Evolutionary conservation across 345 rosid genomes (phyloP).

Genomic region (Acer saccharum): DNA sequence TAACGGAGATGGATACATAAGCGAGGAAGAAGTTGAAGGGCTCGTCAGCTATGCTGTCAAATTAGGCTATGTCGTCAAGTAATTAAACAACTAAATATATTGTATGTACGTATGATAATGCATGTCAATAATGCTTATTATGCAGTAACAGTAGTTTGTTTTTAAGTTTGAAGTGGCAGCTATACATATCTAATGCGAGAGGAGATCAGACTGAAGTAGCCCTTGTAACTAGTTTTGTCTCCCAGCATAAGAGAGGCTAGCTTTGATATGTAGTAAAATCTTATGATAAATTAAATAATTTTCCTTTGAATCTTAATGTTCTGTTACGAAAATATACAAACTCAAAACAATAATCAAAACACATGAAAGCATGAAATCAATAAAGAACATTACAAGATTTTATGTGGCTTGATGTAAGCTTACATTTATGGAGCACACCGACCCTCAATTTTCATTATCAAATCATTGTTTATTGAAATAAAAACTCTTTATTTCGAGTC

Average conservation of each 20-base stretch:
- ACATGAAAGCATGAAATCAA: too few relatives aligned
- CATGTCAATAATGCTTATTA: not conserved
- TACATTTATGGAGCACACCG: too few relatives aligned
- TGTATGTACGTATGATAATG: not conserved
- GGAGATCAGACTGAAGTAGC: not conserved
- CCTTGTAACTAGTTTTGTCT: not conserved
- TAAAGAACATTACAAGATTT: too few relatives aligned
- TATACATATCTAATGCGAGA: not conserved
- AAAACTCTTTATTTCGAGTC: too few relatives aligned
- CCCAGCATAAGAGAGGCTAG: not conserved
- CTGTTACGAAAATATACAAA: too few relatives aligned
- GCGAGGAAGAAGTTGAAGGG: slow-evolving; percentile 7
- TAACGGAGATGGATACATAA: slow-evolving; percentile 3
- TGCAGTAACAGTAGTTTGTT: not conserved
- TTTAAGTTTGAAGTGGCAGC: not conserved
- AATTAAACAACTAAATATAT: not conserved
- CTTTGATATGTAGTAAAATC: not conserved
- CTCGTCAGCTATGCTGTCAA: not conserved
- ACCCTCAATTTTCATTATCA: too few relatives aligned
- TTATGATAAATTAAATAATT: not conserved
- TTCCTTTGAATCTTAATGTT: not conserved
- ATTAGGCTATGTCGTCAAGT: not conserved
- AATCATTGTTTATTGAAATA: too few relatives aligned
- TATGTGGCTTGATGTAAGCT: too few relatives aligned
- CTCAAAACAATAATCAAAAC: too few relatives aligned